Evolutionary conservation across 2,329 filamentous ascomycete genomes (phyloP).

Genomic region (Cladobotryum protrusum): DNA sequence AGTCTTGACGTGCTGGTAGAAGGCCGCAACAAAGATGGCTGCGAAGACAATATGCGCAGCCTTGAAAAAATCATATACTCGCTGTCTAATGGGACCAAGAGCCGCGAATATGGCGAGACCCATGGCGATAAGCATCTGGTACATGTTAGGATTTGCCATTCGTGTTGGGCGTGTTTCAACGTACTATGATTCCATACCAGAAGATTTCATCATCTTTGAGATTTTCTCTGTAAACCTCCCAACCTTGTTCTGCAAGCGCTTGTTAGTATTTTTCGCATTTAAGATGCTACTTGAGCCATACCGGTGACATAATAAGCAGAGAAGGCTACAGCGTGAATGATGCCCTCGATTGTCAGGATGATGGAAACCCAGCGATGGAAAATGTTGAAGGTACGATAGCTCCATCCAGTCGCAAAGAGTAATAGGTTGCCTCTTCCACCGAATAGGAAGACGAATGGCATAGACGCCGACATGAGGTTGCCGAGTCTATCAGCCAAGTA

Average conservation of each 20-base stretch:
- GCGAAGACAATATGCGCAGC: conserved; percentile 40
- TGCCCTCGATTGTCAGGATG: conserved; percentile 49
- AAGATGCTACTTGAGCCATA: neutral
- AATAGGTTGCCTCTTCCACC: conserved; percentile 56
- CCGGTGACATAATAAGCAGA: conserved; percentile 15
- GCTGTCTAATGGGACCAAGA: conserved; percentile 7
- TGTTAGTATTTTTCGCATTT: neutral
- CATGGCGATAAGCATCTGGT: conserved; percentile 8
- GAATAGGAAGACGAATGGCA: conserved; percentile 57
- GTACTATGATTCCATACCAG: conserved; percentile 10
- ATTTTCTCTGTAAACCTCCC: conserved; percentile 6
- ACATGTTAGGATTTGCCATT: neutral
- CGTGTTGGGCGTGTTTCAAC: neutral
- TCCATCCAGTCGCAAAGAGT: conserved; percentile 58
- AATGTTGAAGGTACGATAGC: conserved; percentile 53
- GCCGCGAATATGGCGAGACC: conserved; percentile 6
- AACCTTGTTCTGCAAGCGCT: conserved; percentile 11
- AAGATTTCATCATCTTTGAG: conserved; percentile 5
- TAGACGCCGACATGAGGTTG: conserved; percentile 50
- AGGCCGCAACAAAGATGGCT: conserved; percentile 36
- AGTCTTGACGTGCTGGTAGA: conserved; percentile 31
- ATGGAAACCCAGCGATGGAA: conserved; percentile 59
- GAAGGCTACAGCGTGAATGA: conserved; percentile 39
- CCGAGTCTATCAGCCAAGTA: conserved; percentile 54
- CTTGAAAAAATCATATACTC: conserved; percentile 40